Evolutionary conservation across 768 basidiomycete species (phyloP).

Genomic region (Zangia roseola): DNA sequence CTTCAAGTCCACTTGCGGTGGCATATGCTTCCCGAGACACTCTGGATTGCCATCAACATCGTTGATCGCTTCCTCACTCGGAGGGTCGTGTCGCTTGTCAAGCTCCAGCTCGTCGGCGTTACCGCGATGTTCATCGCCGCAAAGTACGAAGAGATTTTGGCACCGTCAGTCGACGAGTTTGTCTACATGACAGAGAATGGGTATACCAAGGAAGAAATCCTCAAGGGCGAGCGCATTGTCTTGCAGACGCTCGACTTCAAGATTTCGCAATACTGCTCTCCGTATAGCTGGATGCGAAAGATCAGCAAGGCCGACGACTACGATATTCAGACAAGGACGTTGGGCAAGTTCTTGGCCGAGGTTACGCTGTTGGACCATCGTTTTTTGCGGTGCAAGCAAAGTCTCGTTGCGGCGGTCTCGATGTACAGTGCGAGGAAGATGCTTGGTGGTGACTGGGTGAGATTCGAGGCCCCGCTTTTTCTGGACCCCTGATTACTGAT

Average conservation of each 20-base stretch:
- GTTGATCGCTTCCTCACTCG: slow-evolving; percentile 90
- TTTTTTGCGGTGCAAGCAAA: slow-evolving; percentile 92
- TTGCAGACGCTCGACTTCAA: slow-evolving; percentile 94
- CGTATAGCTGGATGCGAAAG: slow-evolving; percentile 98
- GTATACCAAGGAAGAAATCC: slow-evolving; percentile 91
- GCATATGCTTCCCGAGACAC: slow-evolving; percentile 98
- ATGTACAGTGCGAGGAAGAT: slow-evolving; percentile 97
- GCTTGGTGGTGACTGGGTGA: slow-evolving; percentile 95
- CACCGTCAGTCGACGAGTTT: slow-evolving; percentile 96
- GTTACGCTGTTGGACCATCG: slow-evolving; percentile 90
- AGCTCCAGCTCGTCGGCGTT: slow-evolving; percentile 95
- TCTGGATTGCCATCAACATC: slow-evolving; percentile 99
- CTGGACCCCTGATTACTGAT: slow-evolving; percentile 3
- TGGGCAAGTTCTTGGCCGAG: slow-evolving; percentile 97
- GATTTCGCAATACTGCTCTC: slow-evolving; percentile 96
- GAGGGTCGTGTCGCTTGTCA: slow-evolving; percentile 83
- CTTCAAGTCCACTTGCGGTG: slow-evolving; percentile 96
- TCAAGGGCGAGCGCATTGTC: slow-evolving; percentile 97
- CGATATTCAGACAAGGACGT: slow-evolving; percentile 94
- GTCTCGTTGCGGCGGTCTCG: slow-evolving; percentile 89
- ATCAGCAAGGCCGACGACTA: slow-evolving; percentile 99
- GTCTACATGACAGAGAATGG: slow-evolving; percentile 97
- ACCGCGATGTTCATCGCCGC: slow-evolving; percentile 99
- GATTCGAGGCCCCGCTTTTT: slow-evolving; percentile 37
- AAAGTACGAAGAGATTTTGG: slow-evolving; percentile 99